Evolutionary conservation across 1,284 basidiomycete species (phyloP), one percentile per base, ranked within the genome.

Genomic region (Puccinia sorghi): DNA sequence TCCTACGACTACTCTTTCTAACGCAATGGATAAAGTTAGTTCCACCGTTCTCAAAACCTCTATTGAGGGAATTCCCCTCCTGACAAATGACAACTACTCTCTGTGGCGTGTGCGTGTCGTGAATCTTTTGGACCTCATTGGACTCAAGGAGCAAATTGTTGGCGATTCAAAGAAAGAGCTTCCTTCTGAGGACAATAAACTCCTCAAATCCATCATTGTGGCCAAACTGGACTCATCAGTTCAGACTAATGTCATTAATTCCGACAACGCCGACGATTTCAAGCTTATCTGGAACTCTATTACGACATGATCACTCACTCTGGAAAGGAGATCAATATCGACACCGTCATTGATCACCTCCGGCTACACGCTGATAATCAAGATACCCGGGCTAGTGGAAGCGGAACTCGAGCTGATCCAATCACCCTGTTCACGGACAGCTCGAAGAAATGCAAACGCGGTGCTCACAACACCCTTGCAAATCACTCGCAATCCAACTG

Each of bases 301-400:
- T 46, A 7, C 43, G 37, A 63, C 13, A 15, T 20, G 13, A 63
- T 63, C 2, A 63, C 59, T 20, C 59, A 63, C 32, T 25, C 32
- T 15, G 39, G 39, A 2, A 63, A 63, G 27, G 59, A 63, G 2
- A 63, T 63, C n/a, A 39, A 27, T 17, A 13, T 63, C 3, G 59
- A 63, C 59, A 17, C n/a, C 5, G 59, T 63, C 8, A 15, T 63
- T 1, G 59, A 63, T 63, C 59, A 63, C n/a, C 59, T 63, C 15
- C 9, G 59, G 39, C 59, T 63, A 7, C 39, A 63, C 32, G 59
- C 32, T 6, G 17, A 37, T 7, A 43, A 63, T 39, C 59, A 25
- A 20, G n/a, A 63, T 39, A 37, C 5, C 25, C 22, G 54, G 25
- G 54, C 54, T 25, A 56, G n/a, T 25, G 54, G 54, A 5, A 56